A percentile compares a stretch with the other conserved stretches of the same genome.
phyloP scores from a whole-genome alignment of 768 basidiomycete species.

The Boletus rubroflammeus region DNA sequence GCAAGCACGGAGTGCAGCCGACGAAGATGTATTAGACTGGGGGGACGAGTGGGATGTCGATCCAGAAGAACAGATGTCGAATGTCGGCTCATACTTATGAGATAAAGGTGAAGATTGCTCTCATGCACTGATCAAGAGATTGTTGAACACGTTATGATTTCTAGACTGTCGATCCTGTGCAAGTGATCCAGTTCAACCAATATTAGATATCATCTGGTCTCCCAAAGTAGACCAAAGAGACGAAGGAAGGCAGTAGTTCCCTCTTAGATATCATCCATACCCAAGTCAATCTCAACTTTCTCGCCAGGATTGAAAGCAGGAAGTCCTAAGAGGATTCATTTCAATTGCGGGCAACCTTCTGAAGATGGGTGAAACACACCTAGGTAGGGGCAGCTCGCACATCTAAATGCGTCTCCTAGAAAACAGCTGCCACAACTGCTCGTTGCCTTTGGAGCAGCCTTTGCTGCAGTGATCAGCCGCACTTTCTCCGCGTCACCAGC shows the following conservation, averaged over 20 bases:
- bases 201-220: slow-evolving; percentile 1
- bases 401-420: slow-evolving; percentile 96
- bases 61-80: slow-evolving; percentile 3
- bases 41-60: slow-evolving; percentile 29
- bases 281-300: slow-evolving; percentile 89
- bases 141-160: slow-evolving; percentile 3
- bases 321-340: slow-evolving; percentile 57
- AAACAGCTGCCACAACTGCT: slow-evolving; percentile 98
- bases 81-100: not conserved
- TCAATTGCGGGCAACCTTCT: slow-evolving; percentile 8
- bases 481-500: slow-evolving; percentile 60
- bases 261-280: slow-evolving; percentile 80
- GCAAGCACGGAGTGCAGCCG: slow-evolving; percentile 21
- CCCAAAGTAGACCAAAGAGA: not conserved
- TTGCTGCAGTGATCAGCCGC: slow-evolving; percentile 61
- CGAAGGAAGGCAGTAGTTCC: not conserved
- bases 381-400: slow-evolving; percentile 91
- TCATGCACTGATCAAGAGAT: not conserved
- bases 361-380: slow-evolving; percentile 53
- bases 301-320: slow-evolving; percentile 98
- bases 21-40: slow-evolving; percentile 32
- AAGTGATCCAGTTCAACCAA: not conserved
- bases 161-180: not conserved
- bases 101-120: not conserved
- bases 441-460: slow-evolving; percentile 79